Evolutionary conservation across 164 flowering plant genomes (phyloP).

Genomic region (Tetracentron sinense): DNA sequence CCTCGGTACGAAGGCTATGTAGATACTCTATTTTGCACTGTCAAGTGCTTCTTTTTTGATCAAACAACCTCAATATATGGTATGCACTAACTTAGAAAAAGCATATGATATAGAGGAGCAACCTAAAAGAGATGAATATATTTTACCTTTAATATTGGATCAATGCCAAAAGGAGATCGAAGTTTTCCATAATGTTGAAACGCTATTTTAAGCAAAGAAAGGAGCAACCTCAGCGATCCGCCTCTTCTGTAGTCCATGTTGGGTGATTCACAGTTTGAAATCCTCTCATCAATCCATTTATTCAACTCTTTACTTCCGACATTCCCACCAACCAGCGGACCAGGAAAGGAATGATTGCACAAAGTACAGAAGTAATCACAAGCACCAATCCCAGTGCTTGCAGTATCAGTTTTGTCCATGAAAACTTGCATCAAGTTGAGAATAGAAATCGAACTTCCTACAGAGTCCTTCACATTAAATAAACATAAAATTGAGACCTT

Average conservation of each 20-base stretch:
- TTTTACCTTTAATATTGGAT: slow-evolving; percentile 53
- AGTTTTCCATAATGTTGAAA: slow-evolving; percentile 95
- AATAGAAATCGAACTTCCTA: slow-evolving; percentile 56
- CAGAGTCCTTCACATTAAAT: slow-evolving; percentile 48
- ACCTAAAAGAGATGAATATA: background rate
- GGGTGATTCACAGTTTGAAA: slow-evolving; percentile 50
- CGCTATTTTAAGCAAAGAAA: slow-evolving; percentile 81
- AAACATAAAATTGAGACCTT: slow-evolving; percentile 1
- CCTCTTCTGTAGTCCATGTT: slow-evolving; percentile 47
- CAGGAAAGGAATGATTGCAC: slow-evolving; percentile 79
- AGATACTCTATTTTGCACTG: too few species aligned
- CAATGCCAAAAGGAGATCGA: slow-evolving; percentile 89
- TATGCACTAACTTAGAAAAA: too few species aligned
- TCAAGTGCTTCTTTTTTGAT: too few species aligned
- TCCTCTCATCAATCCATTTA: slow-evolving; percentile 96
- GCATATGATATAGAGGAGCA: too few species aligned
- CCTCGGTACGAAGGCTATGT: too few species aligned
- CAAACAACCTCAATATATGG: too few species aligned
- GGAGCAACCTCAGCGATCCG: slow-evolving; percentile 62
- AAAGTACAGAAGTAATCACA: slow-evolving; percentile 58
- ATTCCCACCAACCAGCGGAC: slow-evolving; percentile 92
- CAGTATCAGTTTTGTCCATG: slow-evolving; percentile 25
- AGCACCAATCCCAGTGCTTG: slow-evolving; percentile 28
- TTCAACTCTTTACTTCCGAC: slow-evolving; percentile 75
- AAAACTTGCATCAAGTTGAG: slow-evolving; percentile 73